These are phyloP conservation scores for Eimeria praecox DNA, from an alignment of 169 alveolate species.

Conservation along the genomic window DNA sequence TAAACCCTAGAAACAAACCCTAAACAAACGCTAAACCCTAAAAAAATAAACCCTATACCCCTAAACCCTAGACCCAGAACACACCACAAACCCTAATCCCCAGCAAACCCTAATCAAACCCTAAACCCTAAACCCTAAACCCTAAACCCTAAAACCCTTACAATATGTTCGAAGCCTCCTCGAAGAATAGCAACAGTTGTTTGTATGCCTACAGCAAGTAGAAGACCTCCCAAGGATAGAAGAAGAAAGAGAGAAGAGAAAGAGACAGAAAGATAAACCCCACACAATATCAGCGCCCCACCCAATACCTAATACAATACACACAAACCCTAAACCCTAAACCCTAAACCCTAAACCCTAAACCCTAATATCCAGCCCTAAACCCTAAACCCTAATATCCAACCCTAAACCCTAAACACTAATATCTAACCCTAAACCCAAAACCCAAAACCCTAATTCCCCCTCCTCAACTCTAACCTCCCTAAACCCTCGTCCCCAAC, in stretches of 20 bases:
- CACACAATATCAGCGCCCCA: background rate
- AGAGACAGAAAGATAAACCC: background rate
- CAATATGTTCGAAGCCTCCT: constrained; percentile 39
- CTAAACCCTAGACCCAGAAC: constrained; percentile 3
- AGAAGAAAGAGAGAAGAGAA: background rate
- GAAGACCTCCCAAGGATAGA: background rate
- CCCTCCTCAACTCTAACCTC: background rate
- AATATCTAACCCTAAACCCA: background rate
- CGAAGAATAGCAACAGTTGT: background rate
- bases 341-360: background rate
- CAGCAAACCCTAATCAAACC: background rate
- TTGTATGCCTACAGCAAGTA: constrained; percentile 26
- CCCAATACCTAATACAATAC: constrained; percentile 7
- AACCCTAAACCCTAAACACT: too few species aligned
- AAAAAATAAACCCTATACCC: background rate
- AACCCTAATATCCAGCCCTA: background rate
- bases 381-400: background rate
- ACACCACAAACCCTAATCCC: background rate
- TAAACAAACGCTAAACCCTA: background rate
- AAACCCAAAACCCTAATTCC: background rate
- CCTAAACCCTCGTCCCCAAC: background rate
- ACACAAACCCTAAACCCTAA: constrained; percentile 13
- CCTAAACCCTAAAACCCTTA: background rate
- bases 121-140: background rate
- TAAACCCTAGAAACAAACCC: background rate